These are phyloP conservation scores for Gracilaria domingensis DNA, from an alignment of 23 red algal species.

Conservation along the genomic window DNA sequence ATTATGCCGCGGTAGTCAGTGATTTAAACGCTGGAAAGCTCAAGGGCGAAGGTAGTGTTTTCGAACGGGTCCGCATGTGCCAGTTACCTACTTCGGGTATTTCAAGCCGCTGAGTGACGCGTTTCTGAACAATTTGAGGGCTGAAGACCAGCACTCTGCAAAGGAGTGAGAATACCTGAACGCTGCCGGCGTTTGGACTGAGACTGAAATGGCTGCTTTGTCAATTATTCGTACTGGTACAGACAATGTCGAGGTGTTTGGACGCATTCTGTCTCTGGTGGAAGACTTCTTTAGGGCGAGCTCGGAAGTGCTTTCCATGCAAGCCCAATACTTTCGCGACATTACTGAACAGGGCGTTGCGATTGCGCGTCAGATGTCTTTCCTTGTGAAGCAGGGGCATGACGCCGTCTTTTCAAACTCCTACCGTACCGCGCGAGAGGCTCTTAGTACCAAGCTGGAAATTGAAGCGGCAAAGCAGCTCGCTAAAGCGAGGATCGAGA, in stretches of 20 bases:
- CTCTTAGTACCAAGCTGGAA: no score
- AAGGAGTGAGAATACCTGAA: constrained; percentile 16
- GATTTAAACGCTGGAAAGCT: constrained; percentile 5
- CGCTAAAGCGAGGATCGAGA: no score
- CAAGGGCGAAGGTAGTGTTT: background rate
- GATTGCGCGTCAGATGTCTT: no score
- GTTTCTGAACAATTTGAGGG: background rate
- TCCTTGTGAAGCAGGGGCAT: no score
- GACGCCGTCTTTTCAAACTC: no score
- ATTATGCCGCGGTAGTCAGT: background rate
- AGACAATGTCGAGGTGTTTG: no score
- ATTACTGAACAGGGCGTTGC: no score
- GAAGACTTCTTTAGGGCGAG: background rate
- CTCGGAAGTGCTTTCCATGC: background rate
- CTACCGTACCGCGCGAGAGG: no score
- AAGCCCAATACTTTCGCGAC: background rate
- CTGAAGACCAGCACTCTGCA: background rate
- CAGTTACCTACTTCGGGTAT: background rate
- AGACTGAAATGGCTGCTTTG: background rate
- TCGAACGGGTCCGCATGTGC: constrained; percentile 21
- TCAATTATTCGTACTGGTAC: background rate
- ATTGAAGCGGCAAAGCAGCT: no score
- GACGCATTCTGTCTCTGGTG: no score
- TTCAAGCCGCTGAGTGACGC: constrained; percentile 1
- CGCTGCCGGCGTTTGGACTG: background rate